Base-by-base conservation (phyloP, 2,329 filamentous ascomycete genomes). In the Colletotrichum sp. region DNA sequence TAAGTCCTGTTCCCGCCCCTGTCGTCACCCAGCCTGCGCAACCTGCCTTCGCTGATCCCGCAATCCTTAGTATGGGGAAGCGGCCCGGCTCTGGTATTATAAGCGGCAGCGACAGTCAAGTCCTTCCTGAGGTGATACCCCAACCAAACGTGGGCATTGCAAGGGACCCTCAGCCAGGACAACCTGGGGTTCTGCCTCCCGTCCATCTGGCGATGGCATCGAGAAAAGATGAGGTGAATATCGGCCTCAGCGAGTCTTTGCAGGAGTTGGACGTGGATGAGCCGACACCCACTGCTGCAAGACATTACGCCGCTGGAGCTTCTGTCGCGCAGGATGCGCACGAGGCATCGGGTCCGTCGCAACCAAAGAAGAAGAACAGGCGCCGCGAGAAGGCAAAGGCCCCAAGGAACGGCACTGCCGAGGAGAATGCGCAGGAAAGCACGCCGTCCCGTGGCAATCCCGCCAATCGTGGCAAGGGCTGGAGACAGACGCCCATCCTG, bases 31-130 rank as follows among this genome's bases (percentile, higher is more conserved):
- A 81, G 48, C 79, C 81, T 60, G 75, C 79, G 68, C 83, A 86
- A 77, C 79, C 86, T 34, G 80, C 88, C 1, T 95, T 97, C 80
- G 89, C 93, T n/a, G 95, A 98, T 80, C 95, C 95, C 13, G 95
- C 95, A 5, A 98, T 98, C 71, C 83, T 98, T 62, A 96, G 95
- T 81, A 90, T 95, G 66, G 88, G 88, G 26, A 86, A 86, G 63
- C 85, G 84, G 6, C 85, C 88, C 2, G 82, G 79, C 30, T 80
- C 81, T 0, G 81, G 73, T 16, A 79, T 82, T 13, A 79, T 79
- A 3, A 80, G 69, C 36, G 69, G 68, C 18, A 67, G 70, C 44
- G 79, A 80, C 6, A 52, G 72, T 30, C 79, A 79, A 60, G 8
- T 28, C 15, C 64, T 75, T 5, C 64, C 73, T 4, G 70, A 75